These are phyloP conservation scores for Acmispon strigosus DNA, from an alignment of 306 rosid species.

Conservation along the genomic window DNA sequence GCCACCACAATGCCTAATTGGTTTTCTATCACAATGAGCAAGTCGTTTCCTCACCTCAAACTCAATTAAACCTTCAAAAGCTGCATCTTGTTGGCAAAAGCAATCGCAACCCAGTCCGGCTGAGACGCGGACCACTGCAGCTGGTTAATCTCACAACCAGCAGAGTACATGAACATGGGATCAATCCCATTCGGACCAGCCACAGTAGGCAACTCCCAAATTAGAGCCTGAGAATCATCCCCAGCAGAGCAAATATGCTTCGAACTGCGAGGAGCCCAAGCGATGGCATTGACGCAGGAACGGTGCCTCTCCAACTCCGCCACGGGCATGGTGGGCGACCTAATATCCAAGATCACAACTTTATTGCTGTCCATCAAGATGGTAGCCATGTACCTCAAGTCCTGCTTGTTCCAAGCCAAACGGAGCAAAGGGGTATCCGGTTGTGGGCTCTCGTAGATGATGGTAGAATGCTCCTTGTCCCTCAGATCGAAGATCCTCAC, in stretches of 20 bases:
- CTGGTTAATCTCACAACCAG: slow-evolving; percentile 74
- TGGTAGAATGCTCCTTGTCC: slow-evolving; percentile 92
- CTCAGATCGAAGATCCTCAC: slow-evolving; percentile 83
- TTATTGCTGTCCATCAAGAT: slow-evolving; percentile 83
- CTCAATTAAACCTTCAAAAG: slow-evolving; percentile 71
- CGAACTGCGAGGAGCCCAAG: slow-evolving; percentile 68
- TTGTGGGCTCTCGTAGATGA: slow-evolving; percentile 88
- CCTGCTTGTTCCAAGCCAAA: slow-evolving; percentile 97
- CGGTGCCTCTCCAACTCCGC: slow-evolving; percentile 89
- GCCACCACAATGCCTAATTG: neutral
- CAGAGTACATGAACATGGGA: slow-evolving; percentile 71
- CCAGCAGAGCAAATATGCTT: slow-evolving; percentile 78
- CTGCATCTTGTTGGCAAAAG: slow-evolving; percentile 87
- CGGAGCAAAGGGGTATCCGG: slow-evolving; percentile 91
- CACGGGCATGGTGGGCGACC: slow-evolving; percentile 84
- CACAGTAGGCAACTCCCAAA: slow-evolving; percentile 86
- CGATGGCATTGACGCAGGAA: slow-evolving; percentile 60
- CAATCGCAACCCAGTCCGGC: slow-evolving; percentile 89
- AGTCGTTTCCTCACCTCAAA: slow-evolving; percentile 19
- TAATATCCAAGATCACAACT: slow-evolving; percentile 80
- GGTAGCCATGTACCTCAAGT: slow-evolving; percentile 87
- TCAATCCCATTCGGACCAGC: slow-evolving; percentile 78
- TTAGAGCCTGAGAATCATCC: slow-evolving; percentile 82
- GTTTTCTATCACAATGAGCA: neutral
- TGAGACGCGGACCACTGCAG: slow-evolving; percentile 79